Evolutionary conservation across 2,329 filamentous ascomycete genomes (phyloP).

Genomic region (Coniochaeta sp.): DNA sequence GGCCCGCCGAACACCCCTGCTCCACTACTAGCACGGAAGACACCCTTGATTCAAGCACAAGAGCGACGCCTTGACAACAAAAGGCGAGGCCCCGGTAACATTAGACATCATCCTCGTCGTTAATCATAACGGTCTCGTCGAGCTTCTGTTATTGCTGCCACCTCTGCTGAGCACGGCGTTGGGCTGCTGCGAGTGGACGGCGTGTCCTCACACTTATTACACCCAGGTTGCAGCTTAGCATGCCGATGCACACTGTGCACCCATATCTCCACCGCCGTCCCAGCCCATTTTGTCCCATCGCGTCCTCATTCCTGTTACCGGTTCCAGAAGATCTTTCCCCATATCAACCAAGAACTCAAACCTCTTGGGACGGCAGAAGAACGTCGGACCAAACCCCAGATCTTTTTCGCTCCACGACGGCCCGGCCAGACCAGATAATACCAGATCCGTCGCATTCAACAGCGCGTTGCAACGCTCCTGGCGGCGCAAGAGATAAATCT

Average conservation of each 20-base stretch:
- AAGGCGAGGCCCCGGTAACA: constrained; percentile 7
- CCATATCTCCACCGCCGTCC: constrained; percentile 14
- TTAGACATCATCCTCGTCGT: constrained; percentile 13
- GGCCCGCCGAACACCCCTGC: background rate
- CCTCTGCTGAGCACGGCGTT: constrained; percentile 2
- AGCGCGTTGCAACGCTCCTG: background rate
- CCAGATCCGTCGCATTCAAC: background rate
- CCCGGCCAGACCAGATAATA: constrained; percentile 12
- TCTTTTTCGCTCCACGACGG: constrained; percentile 1
- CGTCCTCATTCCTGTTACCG: constrained; percentile 12
- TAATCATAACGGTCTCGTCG: constrained; percentile 12
- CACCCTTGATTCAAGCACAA: background rate
- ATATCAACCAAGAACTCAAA: constrained; percentile 7
- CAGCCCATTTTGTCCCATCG: constrained; percentile 11
- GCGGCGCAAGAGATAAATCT: background rate
- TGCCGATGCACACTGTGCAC: constrained; percentile 8
- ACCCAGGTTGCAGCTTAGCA: constrained; percentile 12
- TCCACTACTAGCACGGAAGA: background rate
- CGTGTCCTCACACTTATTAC: constrained; percentile 5
- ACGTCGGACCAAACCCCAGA: background rate
- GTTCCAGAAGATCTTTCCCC: constrained; percentile 15
- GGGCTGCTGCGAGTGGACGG: constrained; percentile 3
- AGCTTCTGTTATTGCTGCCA: constrained; percentile 9
- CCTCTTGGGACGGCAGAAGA: background rate
- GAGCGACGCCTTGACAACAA: constrained; percentile 2